phyloP scores from a whole-genome alignment of 176 grass and related monocot species.

The Phragmites australis region DNA sequence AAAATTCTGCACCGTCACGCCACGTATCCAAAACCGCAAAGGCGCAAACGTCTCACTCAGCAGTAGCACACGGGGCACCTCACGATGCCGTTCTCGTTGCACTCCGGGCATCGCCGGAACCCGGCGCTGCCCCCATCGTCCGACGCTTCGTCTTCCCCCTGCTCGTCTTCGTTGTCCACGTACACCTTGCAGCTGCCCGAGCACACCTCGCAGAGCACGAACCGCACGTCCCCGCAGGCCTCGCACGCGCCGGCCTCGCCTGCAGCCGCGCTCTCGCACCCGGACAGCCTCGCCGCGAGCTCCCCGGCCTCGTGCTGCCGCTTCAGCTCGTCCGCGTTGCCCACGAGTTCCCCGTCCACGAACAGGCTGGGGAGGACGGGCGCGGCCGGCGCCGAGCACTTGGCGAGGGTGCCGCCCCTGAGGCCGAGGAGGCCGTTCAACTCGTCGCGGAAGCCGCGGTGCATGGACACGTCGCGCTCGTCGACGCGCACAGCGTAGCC shows the following conservation, averaged over 20 bases:
- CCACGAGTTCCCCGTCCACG: constrained; percentile 57
- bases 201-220: constrained; percentile 84
- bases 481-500: constrained; percentile 73
- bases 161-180: constrained; percentile 32
- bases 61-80: constrained; percentile 76
- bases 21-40: background rate
- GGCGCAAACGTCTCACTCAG: background rate
- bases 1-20: constrained; percentile 8
- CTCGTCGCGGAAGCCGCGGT: constrained; percentile 78
- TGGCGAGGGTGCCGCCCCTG: background rate
- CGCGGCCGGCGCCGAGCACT: constrained; percentile 25
- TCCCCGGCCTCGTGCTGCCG: constrained; percentile 82
- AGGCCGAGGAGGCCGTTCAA: constrained; percentile 43
- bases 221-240: constrained; percentile 73
- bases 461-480: constrained; percentile 97
- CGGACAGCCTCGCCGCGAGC: constrained; percentile 48
- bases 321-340: constrained; percentile 75
- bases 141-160: background rate
- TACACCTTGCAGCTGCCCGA: constrained; percentile 94
- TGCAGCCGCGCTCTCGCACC: constrained; percentile 40
- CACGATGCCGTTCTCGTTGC: constrained; percentile 96
- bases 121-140: background rate
- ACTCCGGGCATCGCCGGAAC: constrained; percentile 72
- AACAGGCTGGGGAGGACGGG: constrained; percentile 69
- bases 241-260: constrained; percentile 52